Evolutionary conservation across 192 early-diverging fungal species (phyloP).

Genomic region (Coemansia sp.): DNA sequence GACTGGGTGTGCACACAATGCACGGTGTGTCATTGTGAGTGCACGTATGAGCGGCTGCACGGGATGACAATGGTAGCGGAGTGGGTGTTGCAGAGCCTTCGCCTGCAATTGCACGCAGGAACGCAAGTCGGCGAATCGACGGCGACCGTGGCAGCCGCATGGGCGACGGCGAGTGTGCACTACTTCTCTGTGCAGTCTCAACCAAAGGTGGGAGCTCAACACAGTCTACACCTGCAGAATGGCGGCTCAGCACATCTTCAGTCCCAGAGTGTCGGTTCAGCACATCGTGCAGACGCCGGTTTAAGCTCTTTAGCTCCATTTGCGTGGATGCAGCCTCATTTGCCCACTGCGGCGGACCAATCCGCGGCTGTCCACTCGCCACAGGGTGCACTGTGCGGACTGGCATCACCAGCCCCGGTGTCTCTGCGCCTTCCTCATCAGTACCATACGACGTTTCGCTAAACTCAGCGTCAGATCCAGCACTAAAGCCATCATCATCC

Average conservation of each 20-base stretch:
- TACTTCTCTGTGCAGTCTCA: neutral
- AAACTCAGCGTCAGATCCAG: neutral
- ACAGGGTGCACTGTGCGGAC: neutral
- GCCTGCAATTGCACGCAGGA: conserved; percentile 12
- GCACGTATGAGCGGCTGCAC: neutral
- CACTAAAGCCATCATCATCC: neutral
- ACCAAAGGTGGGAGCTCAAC: neutral
- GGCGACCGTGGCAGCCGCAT: conserved; percentile 12
- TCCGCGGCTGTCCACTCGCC: neutral
- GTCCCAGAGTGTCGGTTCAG: conserved; percentile 9
- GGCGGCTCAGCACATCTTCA: neutral
- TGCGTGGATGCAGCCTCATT: neutral
- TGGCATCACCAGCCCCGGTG: conserved; percentile 15
- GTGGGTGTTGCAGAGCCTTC: neutral
- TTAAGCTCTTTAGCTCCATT: conserved; percentile 20
- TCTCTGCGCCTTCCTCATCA: conserved; percentile 11
- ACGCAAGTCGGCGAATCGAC: conserved; percentile 28
- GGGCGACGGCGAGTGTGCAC: neutral
- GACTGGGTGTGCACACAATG: conserved; percentile 6
- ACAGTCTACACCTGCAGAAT: neutral
- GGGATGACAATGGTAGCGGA: too few relatives aligned
- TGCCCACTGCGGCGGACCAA: neutral
- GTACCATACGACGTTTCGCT: conserved; percentile 9
- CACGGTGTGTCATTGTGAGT: neutral
- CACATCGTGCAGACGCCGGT: conserved; percentile 28